Evolutionary conservation across 371 early-diverging fungal genomes (phyloP), one percentile per base, ranked within the genome.

Genomic region (Apophysomyces elegans): DNA sequence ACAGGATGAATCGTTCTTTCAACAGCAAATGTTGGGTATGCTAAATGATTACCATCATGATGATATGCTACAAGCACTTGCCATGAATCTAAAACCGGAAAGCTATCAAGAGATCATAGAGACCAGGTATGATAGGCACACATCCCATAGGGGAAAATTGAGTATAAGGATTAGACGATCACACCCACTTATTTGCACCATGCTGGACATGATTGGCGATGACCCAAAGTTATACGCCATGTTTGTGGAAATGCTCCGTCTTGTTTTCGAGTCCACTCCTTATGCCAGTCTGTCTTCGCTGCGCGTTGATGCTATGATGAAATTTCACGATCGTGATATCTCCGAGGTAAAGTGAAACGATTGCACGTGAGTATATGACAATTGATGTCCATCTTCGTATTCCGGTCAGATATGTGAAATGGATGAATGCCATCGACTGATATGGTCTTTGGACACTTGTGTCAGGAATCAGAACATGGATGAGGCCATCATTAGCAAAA

Each of bases 401-500:
- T 26, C 32, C 3, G 32, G 1, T 26, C 13, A 86, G 75, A 77
- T 88, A 21, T 76, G 77, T 14, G 68, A 74, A 26, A 71, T 66
- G 43, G 91, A 91, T 62, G 65, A 80, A 39, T 88, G 89, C 59
- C 86, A 88, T 64, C 80, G 78, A 14, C 71, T 91, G 21, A 88
- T 86, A 11, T 88, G 89, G 88, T 83, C 86, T 16, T 71, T 91
- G 37, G 90, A 91, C 68, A 90, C 86, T 9, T 89, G 90, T 59
- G 83, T 88, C 14, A 83, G 80, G 18, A 86, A 81, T 50, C 84
- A 88, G 63, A 77, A 75, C 18, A 85, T 90, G 88, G 90, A 91
- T 70, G 85, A 87, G 16, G 70, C 76, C 1, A 86, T 88, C 54
- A 84, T 89, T 6, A 77, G 75, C 43, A 87, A 89, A 43, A 84